Conservation (phyloP, 23 red algal species). For the Gracilaria vermiculophylla region DNA sequence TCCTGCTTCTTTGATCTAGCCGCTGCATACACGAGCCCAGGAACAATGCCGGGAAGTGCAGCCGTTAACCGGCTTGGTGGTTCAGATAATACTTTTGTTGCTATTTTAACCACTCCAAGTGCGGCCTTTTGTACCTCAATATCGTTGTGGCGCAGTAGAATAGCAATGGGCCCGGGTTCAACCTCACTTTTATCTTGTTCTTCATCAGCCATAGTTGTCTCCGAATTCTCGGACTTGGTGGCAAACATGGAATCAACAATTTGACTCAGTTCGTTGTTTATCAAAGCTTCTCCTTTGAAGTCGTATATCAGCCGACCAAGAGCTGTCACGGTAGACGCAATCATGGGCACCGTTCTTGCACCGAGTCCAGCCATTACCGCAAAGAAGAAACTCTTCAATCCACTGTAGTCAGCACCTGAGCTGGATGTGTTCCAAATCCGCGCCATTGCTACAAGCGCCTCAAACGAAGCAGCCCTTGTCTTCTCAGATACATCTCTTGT, state of each 20-base stretch:
- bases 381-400: slow-evolving; percentile 57
- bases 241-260: slow-evolving; percentile 68
- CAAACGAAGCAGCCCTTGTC: slow-evolving; percentile 58
- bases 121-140: slow-evolving; percentile 74
- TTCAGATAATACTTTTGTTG: slow-evolving; percentile 39
- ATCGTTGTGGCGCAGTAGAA: slow-evolving; percentile 69
- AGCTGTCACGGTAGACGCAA: slow-evolving; percentile 67
- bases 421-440: slow-evolving; percentile 34
- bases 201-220: neutral
- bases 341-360: slow-evolving; percentile 59
- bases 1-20: slow-evolving; percentile 73
- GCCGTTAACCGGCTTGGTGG: slow-evolving; percentile 26
- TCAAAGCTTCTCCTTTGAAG: slow-evolving; percentile 55
- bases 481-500: slow-evolving; percentile 80
- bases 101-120: slow-evolving; percentile 75
- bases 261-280: neutral
- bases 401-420: slow-evolving; percentile 17
- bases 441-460: slow-evolving; percentile 56
- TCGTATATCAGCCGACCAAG: slow-evolving; percentile 66
- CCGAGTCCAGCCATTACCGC: slow-evolving; percentile 68
- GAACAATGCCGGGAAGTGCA: slow-evolving; percentile 57
- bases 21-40: slow-evolving; percentile 61
- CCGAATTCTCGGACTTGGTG: neutral
- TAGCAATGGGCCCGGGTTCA: slow-evolving; percentile 75
- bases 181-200: neutral